Evolutionary conservation across 1,139 yeast genomes (phyloP).

Genomic region (Protomyces pachydermus): DNA sequence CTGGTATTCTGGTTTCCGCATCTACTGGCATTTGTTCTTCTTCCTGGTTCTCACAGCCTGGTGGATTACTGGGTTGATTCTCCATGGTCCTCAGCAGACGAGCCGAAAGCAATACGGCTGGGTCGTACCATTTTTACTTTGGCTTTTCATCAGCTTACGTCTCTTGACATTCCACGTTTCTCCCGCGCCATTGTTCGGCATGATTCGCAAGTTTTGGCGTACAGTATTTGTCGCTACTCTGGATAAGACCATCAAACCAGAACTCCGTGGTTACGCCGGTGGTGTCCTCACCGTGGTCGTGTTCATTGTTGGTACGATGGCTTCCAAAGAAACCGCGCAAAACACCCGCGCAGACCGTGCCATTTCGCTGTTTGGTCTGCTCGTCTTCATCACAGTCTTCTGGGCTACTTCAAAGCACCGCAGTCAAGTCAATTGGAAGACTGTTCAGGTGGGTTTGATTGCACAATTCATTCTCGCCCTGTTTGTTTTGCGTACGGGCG

Average conservation of each 20-base stretch:
- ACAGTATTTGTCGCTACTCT: slow-evolving; percentile 45
- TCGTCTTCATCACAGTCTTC: slow-evolving; percentile 49
- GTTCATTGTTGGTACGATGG: slow-evolving; percentile 53
- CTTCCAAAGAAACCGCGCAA: slow-evolving; percentile 50
- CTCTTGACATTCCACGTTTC: slow-evolving; percentile 53
- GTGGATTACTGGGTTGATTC: slow-evolving; percentile 60
- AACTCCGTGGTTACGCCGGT: slow-evolving; percentile 25
- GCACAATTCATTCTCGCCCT: slow-evolving; percentile 60
- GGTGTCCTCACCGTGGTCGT: slow-evolving; percentile 48
- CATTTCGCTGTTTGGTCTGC: slow-evolving; percentile 54
- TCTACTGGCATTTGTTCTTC: slow-evolving; percentile 29
- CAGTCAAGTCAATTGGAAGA: slow-evolving; percentile 52
- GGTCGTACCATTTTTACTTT: slow-evolving; percentile 60
- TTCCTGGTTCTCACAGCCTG: slow-evolving; percentile 55
- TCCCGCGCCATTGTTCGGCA: slow-evolving; percentile 40
- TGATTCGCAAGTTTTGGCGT: slow-evolving; percentile 45
- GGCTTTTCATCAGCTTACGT: slow-evolving; percentile 53
- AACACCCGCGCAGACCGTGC: slow-evolving; percentile 54
- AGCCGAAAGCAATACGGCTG: slow-evolving; percentile 50
- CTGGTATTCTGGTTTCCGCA: slow-evolving; percentile 22
- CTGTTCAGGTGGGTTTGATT: slow-evolving; percentile 59
- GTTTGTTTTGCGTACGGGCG: slow-evolving; percentile 57
- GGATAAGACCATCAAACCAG: slow-evolving; percentile 34
- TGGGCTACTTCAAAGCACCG: slow-evolving; percentile 50
- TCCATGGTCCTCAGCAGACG: slow-evolving; percentile 20